Evolutionary conservation across 768 basidiomycete genomes (phyloP).

Genomic region (Butyriboletus loyo): DNA sequence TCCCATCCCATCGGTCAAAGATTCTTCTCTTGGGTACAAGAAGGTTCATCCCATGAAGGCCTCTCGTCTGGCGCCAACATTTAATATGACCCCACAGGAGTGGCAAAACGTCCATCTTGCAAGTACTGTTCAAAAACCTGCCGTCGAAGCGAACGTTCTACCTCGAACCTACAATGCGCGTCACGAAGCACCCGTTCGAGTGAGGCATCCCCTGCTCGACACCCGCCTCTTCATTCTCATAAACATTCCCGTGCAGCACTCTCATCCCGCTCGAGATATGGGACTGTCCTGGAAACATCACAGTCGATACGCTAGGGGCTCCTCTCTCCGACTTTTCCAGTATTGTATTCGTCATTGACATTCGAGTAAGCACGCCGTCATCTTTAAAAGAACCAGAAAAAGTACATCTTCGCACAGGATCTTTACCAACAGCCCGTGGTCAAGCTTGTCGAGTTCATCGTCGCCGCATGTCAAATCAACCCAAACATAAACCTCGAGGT

Average conservation of each 20-base stretch:
- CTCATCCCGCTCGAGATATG: conserved; percentile 92
- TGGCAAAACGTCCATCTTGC: conserved; percentile 88
- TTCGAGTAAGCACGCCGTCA: conserved; percentile 56
- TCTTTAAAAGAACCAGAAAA: neutral
- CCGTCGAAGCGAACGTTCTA: conserved; percentile 85
- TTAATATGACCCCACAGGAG: conserved; percentile 47
- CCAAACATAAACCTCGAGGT: conserved; percentile 81
- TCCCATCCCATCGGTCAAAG: conserved; percentile 46
- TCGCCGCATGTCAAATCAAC: conserved; percentile 71
- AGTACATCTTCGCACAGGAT: conserved; percentile 46
- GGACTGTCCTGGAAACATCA: conserved; percentile 89
- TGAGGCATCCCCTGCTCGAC: conserved; percentile 40
- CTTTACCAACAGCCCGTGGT: conserved; percentile 81
- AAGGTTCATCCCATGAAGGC: conserved; percentile 39
- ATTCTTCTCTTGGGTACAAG: conserved; percentile 71
- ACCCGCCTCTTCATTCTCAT: neutral
- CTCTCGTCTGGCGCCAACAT: neutral
- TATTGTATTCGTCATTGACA: conserved; percentile 93
- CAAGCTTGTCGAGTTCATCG: conserved; percentile 78
- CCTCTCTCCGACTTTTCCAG: conserved; percentile 78
- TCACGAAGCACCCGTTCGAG: conserved; percentile 77
- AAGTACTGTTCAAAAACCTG: conserved; percentile 87
- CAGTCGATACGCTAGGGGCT: conserved; percentile 72
- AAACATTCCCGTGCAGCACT: conserved; percentile 49
- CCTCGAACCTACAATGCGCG: conserved; percentile 81